These are phyloP conservation scores for Marchantia paleacea DNA, from an alignment of 225 moss, liverwort and hornwort genomes.

Conservation along the genomic window DNA sequence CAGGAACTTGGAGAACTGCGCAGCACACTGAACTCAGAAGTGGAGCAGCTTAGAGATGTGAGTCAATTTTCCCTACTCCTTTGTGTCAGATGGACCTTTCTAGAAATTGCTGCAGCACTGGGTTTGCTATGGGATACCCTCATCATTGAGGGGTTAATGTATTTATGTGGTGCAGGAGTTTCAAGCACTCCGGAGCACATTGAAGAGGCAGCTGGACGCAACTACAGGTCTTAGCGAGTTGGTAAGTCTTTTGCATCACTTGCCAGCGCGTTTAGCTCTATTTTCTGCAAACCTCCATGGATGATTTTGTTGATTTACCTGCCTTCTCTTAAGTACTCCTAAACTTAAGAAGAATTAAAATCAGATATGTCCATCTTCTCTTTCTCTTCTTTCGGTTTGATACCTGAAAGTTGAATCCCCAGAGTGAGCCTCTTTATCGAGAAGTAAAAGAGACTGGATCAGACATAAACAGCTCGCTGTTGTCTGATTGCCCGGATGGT, in stretches of 20 bases:
- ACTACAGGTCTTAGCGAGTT: constrained; percentile 39
- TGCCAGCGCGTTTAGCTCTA: background rate
- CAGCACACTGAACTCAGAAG: constrained; percentile 64
- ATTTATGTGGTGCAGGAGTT: constrained; percentile 44
- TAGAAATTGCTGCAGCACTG: background rate
- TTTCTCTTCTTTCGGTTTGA: background rate
- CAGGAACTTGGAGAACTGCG: constrained; percentile 68
- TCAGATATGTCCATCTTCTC: background rate
- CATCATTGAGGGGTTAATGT: background rate
- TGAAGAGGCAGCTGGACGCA: constrained; percentile 63
- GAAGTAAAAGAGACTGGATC: constrained; percentile 20
- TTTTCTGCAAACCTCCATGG: no score
- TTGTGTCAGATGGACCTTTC: background rate
- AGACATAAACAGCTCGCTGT: background rate
- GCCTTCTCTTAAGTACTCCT: no score
- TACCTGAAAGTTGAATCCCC: constrained; percentile 3
- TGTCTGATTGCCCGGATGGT: background rate
- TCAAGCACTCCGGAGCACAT: constrained; percentile 55
- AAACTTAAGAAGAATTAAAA: no score
- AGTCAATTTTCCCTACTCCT: background rate
- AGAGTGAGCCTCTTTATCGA: constrained; percentile 8
- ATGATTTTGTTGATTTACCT: background rate
- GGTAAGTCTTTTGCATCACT: constrained; percentile 26
- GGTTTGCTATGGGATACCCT: background rate
- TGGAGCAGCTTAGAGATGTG: constrained; percentile 59